A percentile compares a stretch with the other conserved stretches of the same genome.
phyloP scores from a whole-genome alignment of 495 filamentous ascomycete genomes.

The Penicillium ochrochloron region DNA sequence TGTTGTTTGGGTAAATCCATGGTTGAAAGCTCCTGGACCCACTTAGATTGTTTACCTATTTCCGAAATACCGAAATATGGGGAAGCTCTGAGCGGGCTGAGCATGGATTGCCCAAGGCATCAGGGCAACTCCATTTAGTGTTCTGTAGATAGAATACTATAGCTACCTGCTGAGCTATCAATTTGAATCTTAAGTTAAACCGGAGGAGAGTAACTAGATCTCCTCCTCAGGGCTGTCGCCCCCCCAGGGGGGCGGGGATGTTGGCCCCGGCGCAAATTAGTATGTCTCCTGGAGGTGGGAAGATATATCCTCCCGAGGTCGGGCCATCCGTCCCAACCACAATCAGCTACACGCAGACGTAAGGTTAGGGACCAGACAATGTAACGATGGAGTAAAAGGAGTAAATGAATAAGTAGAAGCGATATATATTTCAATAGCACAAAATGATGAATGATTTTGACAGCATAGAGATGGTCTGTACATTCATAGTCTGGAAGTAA shows the following conservation, averaged over 20 bases:
- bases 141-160: background rate
- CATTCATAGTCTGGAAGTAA: too few relatives aligned
- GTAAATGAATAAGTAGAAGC: too few relatives aligned
- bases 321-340: too few relatives aligned
- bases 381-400: too few relatives aligned
- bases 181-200: background rate
- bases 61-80: constrained; percentile 5
- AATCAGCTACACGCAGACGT: too few relatives aligned
- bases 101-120: background rate
- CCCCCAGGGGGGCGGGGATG: background rate
- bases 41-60: constrained; percentile 2
- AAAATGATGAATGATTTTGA: too few relatives aligned
- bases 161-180: background rate
- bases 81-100: background rate
- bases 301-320: too few relatives aligned
- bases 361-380: too few relatives aligned
- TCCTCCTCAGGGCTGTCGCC: background rate
- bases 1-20: background rate
- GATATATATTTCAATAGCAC: too few relatives aligned
- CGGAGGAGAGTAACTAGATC: background rate
- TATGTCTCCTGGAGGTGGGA: too few relatives aligned
- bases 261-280: too few relatives aligned
- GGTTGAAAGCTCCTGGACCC: background rate
- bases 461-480: too few relatives aligned
- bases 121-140: background rate